Evolutionary conservation across 192 early-diverging fungal genomes (phyloP), one percentile per base, ranked within the genome.

Genomic region (Lobosporangium transversale): DNA sequence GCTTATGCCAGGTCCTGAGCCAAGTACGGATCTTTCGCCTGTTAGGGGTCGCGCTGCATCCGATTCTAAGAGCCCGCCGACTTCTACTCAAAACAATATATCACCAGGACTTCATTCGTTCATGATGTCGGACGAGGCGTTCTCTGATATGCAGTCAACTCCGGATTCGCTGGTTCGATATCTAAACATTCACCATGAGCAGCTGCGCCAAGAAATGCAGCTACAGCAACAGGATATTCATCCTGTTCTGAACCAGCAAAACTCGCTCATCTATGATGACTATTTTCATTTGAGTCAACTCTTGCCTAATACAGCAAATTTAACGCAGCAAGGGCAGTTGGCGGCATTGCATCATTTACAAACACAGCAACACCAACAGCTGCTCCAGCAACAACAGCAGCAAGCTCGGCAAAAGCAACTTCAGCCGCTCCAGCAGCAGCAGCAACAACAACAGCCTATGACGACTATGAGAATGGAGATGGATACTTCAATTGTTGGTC

Each of bases 121-220:
- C 48, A 66, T 76, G 63, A 67, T 76, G 73, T 66, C 64, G 23
- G 73, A 76, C 14, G 73, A 76, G 21, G 37, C 64, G 0, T 76
- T 67, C 45, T 35, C 70, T 15, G 62, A 76, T 14, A 55, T 57
- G 35, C 73, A 76, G 21, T 66, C 73, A 4, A 58, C 63, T 0
- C 64, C 64, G 0, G 64, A 62, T 18, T 67, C 64, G 4, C 31
- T 76, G 44, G 45, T 76, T 7, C 73, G 73, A 45, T 67, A 66
- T 44, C 53, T 76, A 2, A 63, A 76, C n/a, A 63, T 62, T 23
- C 73, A 67, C 17, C 73, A 76, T 12, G 56, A 76, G 20, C 63
- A 62, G 11, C 48, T 51, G 29, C 57, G 47, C 11, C 70, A 74
- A 8, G 54, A 74, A 12, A 36, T 67, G 3, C 73, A 66, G 32